Evolutionary conservation across 208 protist species (phyloP), one percentile per base, ranked within the genome.

Genomic region (Crithidia acanthocephali): DNA sequence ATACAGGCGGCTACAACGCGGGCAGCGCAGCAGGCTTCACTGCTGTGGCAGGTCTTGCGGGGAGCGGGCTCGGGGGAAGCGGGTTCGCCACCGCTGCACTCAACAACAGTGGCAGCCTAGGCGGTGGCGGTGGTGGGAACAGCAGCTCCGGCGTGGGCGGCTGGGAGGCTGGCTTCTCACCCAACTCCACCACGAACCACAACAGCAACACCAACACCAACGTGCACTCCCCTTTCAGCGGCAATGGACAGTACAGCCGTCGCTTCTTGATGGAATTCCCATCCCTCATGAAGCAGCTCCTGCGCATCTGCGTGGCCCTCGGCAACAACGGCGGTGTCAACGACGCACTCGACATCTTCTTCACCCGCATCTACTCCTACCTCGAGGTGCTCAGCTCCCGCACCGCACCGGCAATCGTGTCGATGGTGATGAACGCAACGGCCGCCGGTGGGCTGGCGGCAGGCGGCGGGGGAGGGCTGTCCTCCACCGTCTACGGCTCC

Each of bases 271-370:
- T 88, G 32, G 92, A 94, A 77, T 96, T 95, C 66, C 74, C 83
- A 2, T 83, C 68, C 51, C 68, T 95, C 13, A 90, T 94, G 72
- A 90, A 88, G 66, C 70, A 82, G 62, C 52, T 95, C 28, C 45
- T 75, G 47, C 85, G 87, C 27, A 47, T 90, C 42, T 82, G 78
- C 9, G 61, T 68, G 16, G 68, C 75, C 16, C 64, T 93, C 55
- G 78, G 85, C 23, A 65, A 69, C 55, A 80, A 67, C 58, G 79
- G 73, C 11, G 79, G 75, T 33, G 30, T 96, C 55, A 88, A 79
- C 72, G 85, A 93, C 47, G 89, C 84, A 23, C 72, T 96, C 9
- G 89, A 96, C 27, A 68, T 82, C 20, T 95, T 91, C 79, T 95
- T 92, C 68, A 77, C 45, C 23, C 85, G 92, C 53, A 83, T 96